phyloP scores from a whole-genome alignment of 1,284 basidiomycete genomes.

The Cryptococcus depauperatus region DNA sequence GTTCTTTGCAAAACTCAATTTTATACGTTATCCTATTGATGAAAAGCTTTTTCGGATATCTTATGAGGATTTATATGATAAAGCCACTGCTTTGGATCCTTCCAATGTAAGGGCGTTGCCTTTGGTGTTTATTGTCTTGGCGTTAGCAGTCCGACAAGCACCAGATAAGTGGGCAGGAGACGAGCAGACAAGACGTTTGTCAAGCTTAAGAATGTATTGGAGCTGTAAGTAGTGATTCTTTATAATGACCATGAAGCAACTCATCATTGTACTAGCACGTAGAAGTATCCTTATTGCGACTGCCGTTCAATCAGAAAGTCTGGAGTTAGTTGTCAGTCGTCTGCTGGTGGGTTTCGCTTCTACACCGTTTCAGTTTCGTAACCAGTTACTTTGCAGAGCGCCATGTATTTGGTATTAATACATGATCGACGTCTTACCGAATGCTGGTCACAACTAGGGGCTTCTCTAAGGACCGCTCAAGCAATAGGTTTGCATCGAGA shows the following conservation, averaged over 20 bases:
- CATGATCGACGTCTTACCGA: slow-evolving; percentile 52
- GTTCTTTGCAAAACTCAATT: slow-evolving; percentile 61
- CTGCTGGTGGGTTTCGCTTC: slow-evolving; percentile 59
- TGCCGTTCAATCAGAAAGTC: slow-evolving; percentile 78
- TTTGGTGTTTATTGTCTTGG: slow-evolving; percentile 85
- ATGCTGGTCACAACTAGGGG: slow-evolving; percentile 91
- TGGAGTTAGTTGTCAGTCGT: slow-evolving; percentile 80
- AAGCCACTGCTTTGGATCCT: slow-evolving; percentile 65
- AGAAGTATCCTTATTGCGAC: slow-evolving; percentile 77
- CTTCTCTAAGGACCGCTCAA: slow-evolving; percentile 85
- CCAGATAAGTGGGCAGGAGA: slow-evolving; percentile 77
- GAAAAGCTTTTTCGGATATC: slow-evolving; percentile 73
- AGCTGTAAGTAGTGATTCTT: slow-evolving; percentile 57
- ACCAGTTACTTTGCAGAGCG: slow-evolving; percentile 58
- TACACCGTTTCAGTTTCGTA: no score
- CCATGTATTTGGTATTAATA: slow-evolving; percentile 75
- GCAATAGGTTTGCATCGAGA: slow-evolving; percentile 89
- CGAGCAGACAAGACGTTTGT: slow-evolving; percentile 61
- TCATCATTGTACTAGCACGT: slow-evolving; percentile 54
- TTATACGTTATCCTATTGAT: slow-evolving; percentile 87
- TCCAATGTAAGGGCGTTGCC: slow-evolving; percentile 81
- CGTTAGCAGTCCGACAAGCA: slow-evolving; percentile 74
- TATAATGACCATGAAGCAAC: not conserved
- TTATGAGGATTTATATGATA: slow-evolving; percentile 69
- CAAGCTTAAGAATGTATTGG: slow-evolving; percentile 84